phyloP scores from a whole-genome alignment of 2,329 filamentous ascomycete genomes.

The Alternaria triticina region DNA sequence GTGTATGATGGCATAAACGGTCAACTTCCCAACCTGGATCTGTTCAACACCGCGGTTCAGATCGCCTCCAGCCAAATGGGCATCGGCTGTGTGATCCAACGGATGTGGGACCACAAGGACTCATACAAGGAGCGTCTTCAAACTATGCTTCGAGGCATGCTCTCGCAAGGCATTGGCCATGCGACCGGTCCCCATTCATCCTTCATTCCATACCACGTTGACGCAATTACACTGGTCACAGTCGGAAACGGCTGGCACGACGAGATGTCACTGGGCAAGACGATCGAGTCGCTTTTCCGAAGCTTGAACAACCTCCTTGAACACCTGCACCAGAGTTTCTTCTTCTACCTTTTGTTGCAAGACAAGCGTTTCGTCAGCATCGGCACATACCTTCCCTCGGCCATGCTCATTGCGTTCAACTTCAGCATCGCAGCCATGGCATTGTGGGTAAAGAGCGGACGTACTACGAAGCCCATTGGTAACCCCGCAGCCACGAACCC shows the following conservation, averaged over 20 bases:
- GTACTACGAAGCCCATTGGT: conserved; percentile 21
- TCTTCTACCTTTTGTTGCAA: conserved; percentile 96
- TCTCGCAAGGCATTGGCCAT: conserved; percentile 87
- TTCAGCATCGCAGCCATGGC: conserved; percentile 95
- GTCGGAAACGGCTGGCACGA: conserved; percentile 94
- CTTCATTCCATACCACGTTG: conserved; percentile 97
- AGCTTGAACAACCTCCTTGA: conserved; percentile 96
- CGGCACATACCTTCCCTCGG: conserved; percentile 93
- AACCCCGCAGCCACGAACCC: conserved; percentile 36
- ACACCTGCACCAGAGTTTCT: conserved; percentile 98
- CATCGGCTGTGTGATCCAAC: conserved; percentile 81
- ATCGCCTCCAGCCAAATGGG: conserved; percentile 93
- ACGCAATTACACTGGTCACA: conserved; percentile 91
- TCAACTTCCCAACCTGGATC: conserved; percentile 91
- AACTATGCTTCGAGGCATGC: conserved; percentile 91
- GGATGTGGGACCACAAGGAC: conserved; percentile 80
- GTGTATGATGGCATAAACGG: conserved; percentile 96
- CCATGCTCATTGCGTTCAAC: conserved; percentile 94
- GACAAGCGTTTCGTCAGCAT: conserved; percentile 95
- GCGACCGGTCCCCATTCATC: conserved; percentile 90
- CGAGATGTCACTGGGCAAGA: conserved; percentile 91
- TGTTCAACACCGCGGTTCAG: conserved; percentile 90
- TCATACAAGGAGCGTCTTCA: conserved; percentile 80
- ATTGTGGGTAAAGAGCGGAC: conserved; percentile 89
- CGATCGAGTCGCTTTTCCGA: conserved; percentile 87